Conservation (phyloP, 2,329 filamentous ascomycete species). For the Orbilia ellipsospora region DNA sequence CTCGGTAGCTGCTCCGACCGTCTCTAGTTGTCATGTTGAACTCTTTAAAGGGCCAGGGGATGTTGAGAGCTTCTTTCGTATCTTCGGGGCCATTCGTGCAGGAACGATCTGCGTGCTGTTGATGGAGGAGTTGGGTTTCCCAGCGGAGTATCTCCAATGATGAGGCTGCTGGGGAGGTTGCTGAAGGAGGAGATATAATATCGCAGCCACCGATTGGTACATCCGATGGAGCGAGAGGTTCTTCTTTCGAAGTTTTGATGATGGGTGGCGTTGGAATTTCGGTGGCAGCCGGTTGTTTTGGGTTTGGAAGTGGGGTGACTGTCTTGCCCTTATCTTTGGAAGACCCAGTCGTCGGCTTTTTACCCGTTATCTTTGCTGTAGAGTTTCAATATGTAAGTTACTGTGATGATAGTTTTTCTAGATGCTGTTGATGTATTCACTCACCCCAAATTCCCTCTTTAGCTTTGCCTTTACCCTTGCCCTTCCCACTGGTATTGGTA, state of each 20-base stretch:
- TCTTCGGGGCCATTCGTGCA: slow-evolving; percentile 12
- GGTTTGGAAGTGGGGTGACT: neutral
- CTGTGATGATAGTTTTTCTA: no score
- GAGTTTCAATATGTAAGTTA: no score
- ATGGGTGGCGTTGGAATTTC: neutral
- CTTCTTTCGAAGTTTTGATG: neutral
- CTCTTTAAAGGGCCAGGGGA: slow-evolving; percentile 50
- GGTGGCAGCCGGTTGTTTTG: neutral
- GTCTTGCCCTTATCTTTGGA: slow-evolving; percentile 34
- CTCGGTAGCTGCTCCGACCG: slow-evolving; percentile 41
- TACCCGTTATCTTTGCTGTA: slow-evolving; percentile 37
- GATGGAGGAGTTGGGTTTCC: slow-evolving; percentile 48
- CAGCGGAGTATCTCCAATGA: slow-evolving; percentile 46
- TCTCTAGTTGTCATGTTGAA: slow-evolving; percentile 34
- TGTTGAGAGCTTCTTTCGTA: slow-evolving; percentile 7
- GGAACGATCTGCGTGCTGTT: slow-evolving; percentile 29
- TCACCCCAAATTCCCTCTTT: slow-evolving; percentile 42
- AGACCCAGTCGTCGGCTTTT: slow-evolving; percentile 21
- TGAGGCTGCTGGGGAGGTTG: slow-evolving; percentile 8
- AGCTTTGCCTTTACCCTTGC: slow-evolving; percentile 20
- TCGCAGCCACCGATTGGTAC: slow-evolving; percentile 8
- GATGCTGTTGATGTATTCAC: neutral
- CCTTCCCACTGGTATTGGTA: slow-evolving; percentile 9
- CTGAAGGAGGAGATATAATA: slow-evolving; percentile 8
- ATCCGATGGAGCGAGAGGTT: neutral